A percentile compares a stretch with the other conserved stretches of the same genome.
phyloP scores from a whole-genome alignment of 306 rosid genomes.

The Spatholobus suberectus region DNA sequence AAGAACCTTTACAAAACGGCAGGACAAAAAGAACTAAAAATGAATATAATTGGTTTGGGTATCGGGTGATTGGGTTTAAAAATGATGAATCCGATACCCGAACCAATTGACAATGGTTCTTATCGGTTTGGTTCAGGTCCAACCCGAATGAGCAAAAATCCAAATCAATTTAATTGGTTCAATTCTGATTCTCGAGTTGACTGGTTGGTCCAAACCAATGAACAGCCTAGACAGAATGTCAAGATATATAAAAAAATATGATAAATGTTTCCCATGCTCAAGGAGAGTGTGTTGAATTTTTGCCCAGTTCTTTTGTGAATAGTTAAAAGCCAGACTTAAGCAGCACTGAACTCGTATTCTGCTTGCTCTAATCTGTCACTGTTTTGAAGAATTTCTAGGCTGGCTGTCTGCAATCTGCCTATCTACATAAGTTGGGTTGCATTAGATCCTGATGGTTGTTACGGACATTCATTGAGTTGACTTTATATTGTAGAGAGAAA shows the following conservation, averaged over 20 bases:
- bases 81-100: too few relatives aligned
- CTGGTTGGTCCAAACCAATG: too few relatives aligned
- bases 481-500: neutral
- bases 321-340: neutral
- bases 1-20: too few relatives aligned
- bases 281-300: conserved; percentile 5
- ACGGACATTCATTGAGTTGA: neutral
- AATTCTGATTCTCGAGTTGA: too few relatives aligned
- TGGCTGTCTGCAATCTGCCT: neutral
- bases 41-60: too few relatives aligned
- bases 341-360: neutral
- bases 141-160: too few relatives aligned
- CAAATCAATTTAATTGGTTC: too few relatives aligned
- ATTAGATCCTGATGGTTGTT: neutral
- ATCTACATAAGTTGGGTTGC: neutral
- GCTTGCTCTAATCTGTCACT: neutral
- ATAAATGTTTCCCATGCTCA: neutral
- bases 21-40: too few relatives aligned
- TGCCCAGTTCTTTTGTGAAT: neutral
- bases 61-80: too few relatives aligned
- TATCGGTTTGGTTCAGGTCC: too few relatives aligned
- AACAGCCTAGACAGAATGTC: too few relatives aligned
- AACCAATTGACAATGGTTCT: too few relatives aligned
- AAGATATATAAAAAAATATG: neutral
- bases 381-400: neutral